Base-by-base conservation (phyloP, 1,284 basidiomycete species). In the Taiwanofungus camphoratus region DNA sequence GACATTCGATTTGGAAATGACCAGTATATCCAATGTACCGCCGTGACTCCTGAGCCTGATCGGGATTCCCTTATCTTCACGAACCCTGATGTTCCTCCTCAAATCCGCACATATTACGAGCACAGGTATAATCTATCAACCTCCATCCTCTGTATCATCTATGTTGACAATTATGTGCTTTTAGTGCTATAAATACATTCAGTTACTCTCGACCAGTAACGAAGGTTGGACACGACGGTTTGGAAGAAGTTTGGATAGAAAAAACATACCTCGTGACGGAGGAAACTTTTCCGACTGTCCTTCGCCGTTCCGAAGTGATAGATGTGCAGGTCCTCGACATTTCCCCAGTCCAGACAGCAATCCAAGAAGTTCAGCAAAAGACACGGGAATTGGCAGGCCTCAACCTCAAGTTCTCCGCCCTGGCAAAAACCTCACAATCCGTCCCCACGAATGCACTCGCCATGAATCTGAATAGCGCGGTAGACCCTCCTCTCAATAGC, bases 301-400 rank as follows among this genome's bases (percentile, higher is more conserved):
- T 98, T 27, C 82, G 89, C 32, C 79, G 95, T 13, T 93, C 92
- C 4, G 92, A 97, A 58, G 80, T 98, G 22, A 70, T 92, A n/a
- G 81, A 78, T 29, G 69, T 83, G 27, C 74, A 83, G 33, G 68
- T 87, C 27, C 70, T 82, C 37, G 87, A 95, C 61, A 82, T 96
- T 40, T 91, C 90, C 4, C 93, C 95, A 0, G 70, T 97, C 12
- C 85, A 92, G 55, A 85, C 78, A 47, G 93, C 94, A 1, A 67
- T 96, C 4, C 73, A 76, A 21, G 91, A 93, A 47, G 81, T 97
- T 2, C 78, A 86, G 54, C 66, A 72, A 48, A 87, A 86, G 61
- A 88, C 84, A 2, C 78, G 79, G 52, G 90, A 94, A 55, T 69
- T 95, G 21, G 69, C 73, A 21, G 76, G 74, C 5, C 64, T 93